Base-by-base conservation (phyloP, 352 stramenopile species). In the Phytophthora hibernalis region DNA sequence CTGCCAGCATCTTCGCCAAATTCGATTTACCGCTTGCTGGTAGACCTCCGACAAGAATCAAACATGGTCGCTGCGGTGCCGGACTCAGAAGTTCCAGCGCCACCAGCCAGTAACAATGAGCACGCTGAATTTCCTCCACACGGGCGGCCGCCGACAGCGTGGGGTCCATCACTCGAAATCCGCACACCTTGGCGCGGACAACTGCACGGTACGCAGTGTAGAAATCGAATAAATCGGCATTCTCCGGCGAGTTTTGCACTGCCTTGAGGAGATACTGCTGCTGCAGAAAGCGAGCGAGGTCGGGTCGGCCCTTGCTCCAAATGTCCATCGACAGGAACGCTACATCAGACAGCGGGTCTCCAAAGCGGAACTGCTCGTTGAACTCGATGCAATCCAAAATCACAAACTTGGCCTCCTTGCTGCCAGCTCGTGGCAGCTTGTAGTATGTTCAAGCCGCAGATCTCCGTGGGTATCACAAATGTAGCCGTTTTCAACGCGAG, bases 361-460 rank as follows among this genome's bases (percentile, higher is more conserved):
- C 79, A 53, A 80, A 92, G 1, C 83, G 80, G 68, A 92, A 90
- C 54, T 90, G 79, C 72, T 92, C 83, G 52, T 92, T 92, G 63
- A 92, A 90, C 61, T 92, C 83, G 55, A 92, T 90, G 66, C 83
- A 90, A 44, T 92, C 83, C 50, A 92, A 63, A 50, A 90, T 72
- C 22, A 89, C 77, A 45, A 88, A 74, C 37, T 48, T 28, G 15
- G 28, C 22, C 5, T 57, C 51, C 16, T 54, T 48, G 7, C 31
- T 31, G 26, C 26, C 9, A 31, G 26, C 26, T 31, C 44, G 55
- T 21, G 72, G 69, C 20, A 85, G n/a, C 48, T 71, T 62, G 60
- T 92, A 90, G 8, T 70, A 30, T 92, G 82, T 38, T 91, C 84
- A 8, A 90, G 74, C 5, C 84, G 80, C 13, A 90, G 65, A 48